phyloP scores from a whole-genome alignment of 306 rosid genomes.

The Trifolium repens region DNA sequence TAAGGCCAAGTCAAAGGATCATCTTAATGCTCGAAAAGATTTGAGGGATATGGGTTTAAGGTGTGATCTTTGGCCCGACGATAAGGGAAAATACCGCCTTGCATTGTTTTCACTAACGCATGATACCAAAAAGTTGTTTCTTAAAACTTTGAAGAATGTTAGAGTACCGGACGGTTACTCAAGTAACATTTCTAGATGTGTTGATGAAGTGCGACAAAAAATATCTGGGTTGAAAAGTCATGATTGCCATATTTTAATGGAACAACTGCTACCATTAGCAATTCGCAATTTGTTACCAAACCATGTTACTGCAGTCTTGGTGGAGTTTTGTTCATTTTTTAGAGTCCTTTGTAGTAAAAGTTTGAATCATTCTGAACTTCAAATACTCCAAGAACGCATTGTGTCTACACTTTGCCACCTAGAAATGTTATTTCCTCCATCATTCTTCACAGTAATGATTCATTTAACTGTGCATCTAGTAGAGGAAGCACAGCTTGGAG shows the following conservation, averaged over 20 bases:
- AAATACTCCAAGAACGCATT: neutral
- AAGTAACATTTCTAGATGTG: conserved; percentile 6
- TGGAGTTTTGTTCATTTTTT: conserved; percentile 6
- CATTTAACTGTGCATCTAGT: neutral
- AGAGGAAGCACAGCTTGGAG: neutral
- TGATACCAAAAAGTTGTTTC: neutral
- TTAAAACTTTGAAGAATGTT: conserved; percentile 4
- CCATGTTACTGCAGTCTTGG: conserved; percentile 1
- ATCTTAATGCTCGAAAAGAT: neutral
- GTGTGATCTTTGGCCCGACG: neutral
- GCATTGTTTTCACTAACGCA: conserved; percentile 8
- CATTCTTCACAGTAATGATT: neutral
- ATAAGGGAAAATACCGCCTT: neutral
- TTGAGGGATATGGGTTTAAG: neutral
- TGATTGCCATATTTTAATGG: too few relatives aligned
- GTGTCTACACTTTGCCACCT: conserved; percentile 4
- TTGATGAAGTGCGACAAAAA: neutral
- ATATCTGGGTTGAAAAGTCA: neutral
- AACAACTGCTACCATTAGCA: neutral
- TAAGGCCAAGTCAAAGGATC: too few relatives aligned
- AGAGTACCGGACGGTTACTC: neutral
- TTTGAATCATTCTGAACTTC: neutral
- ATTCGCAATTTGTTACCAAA: neutral
- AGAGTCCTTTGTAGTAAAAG: neutral
- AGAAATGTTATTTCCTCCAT: neutral